Conservation (phyloP, 768 basidiomycete genomes). For the Favolaschia claudopus region DNA sequence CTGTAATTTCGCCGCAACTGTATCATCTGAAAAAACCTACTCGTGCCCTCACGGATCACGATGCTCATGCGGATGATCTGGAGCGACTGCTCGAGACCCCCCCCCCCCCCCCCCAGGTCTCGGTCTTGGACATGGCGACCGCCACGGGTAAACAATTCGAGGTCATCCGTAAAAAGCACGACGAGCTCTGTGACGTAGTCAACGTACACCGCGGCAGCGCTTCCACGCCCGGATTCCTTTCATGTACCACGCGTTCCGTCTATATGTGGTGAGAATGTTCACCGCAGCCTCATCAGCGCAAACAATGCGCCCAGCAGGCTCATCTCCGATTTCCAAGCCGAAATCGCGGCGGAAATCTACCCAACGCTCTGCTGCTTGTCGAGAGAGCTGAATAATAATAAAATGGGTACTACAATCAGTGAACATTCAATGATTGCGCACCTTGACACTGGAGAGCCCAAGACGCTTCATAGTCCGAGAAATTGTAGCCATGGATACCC, state of each 20-base stretch:
- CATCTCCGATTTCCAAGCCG: slow-evolving; percentile 8
- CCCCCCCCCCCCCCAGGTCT: too few species aligned
- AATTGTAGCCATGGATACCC: background rate
- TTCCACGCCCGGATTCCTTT: slow-evolving; percentile 5
- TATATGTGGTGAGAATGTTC: slow-evolving; percentile 15
- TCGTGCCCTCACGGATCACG: too few species aligned
- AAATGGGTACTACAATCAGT: background rate
- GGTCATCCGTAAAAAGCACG: too few species aligned
- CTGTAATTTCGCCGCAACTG: too few species aligned
- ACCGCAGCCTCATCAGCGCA: slow-evolving; percentile 20
- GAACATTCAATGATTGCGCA: too few species aligned
- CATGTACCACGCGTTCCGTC: slow-evolving; percentile 10
- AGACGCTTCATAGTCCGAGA: background rate
- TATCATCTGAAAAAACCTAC: too few species aligned
- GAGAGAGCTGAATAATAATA: background rate
- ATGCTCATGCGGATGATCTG: too few species aligned
- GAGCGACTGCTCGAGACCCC: too few species aligned
- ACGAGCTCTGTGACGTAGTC: too few species aligned
- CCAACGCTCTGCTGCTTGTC: background rate
- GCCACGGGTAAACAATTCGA: too few species aligned
- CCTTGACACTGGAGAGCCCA: too few species aligned
- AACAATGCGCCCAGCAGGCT: slow-evolving; percentile 20
- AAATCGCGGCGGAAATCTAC: background rate
- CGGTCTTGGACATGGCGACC: too few species aligned
- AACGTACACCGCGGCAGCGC: slow-evolving; percentile 7